phyloP scores from a whole-genome alignment of 768 basidiomycete genomes.

The Mycena vitilis region DNA sequence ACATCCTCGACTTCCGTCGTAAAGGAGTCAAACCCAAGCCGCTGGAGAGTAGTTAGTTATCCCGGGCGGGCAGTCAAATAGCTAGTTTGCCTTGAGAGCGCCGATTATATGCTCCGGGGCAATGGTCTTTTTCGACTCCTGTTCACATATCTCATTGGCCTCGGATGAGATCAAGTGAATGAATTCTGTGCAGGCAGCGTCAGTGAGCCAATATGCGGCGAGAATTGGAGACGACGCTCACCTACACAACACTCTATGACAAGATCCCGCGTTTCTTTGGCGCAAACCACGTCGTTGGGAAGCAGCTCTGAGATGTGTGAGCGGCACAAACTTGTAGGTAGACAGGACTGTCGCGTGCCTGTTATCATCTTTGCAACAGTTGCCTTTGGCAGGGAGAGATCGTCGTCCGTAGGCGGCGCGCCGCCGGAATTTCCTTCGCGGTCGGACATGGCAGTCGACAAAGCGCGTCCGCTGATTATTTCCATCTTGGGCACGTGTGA shows the following conservation, averaged over 20 bases:
- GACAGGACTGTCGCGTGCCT: conserved; percentile 59
- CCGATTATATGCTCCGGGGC: conserved; percentile 96
- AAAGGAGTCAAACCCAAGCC: conserved; percentile 93
- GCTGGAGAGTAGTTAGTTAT: conserved; percentile 55
- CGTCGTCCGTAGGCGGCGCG: conserved; percentile 82
- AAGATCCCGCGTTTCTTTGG: conserved; percentile 96
- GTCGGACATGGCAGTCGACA: conserved; percentile 79
- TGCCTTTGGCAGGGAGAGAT: conserved; percentile 94
- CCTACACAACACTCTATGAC: conserved; percentile 99
- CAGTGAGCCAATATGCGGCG: background rate
- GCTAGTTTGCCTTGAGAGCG: conserved; percentile 80
- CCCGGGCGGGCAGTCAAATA: background rate
- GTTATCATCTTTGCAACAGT: conserved; percentile 97
- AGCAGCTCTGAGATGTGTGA: conserved; percentile 76
- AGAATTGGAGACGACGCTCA: conserved; percentile 60
- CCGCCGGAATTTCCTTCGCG: conserved; percentile 79
- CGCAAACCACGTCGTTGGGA: conserved; percentile 86
- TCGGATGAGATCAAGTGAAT: conserved; percentile 97
- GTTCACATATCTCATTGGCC: conserved; percentile 97
- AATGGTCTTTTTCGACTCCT: conserved; percentile 98
- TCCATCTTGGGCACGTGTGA: conserved; percentile 42
- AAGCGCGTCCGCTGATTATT: conserved; percentile 19
- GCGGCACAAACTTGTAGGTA: conserved; percentile 19
- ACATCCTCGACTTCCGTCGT: conserved; percentile 92
- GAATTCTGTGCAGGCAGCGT: conserved; percentile 75